These are phyloP conservation scores for Dysphania ambrosioides DNA, from an alignment of 148 eudicot genomes.

Conservation along the genomic window DNA sequence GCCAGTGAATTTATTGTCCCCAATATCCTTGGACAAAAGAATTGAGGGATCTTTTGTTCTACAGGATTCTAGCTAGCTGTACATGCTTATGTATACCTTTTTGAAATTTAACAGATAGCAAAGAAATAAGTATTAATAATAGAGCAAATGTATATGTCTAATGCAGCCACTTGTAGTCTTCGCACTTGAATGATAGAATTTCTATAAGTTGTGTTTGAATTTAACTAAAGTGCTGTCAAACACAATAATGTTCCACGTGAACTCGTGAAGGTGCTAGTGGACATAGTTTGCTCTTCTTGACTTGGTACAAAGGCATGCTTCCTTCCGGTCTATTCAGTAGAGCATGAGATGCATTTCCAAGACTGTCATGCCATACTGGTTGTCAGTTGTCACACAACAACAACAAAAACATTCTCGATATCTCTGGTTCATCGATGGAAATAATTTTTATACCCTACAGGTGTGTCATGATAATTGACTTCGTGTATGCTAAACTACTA, in stretches of 20 bases:
- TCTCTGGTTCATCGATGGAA: too few species aligned
- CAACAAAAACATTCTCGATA: too few species aligned
- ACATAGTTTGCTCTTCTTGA: neutral
- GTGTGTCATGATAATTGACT: too few species aligned
- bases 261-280: neutral
- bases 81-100: slow-evolving; percentile 20
- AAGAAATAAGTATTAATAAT: neutral
- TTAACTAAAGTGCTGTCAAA: neutral
- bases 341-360: neutral
- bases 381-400: too few species aligned
- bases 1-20: slow-evolving; percentile 58
- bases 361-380: neutral
- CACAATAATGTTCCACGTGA: neutral
- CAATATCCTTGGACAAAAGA: slow-evolving; percentile 55
- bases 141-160: slow-evolving; percentile 13
- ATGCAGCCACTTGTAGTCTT: neutral
- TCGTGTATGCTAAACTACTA: neutral
- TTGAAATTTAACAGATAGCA: neutral
- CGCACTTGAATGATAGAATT: neutral
- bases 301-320: neutral
- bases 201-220: neutral
- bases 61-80: slow-evolving; percentile 38
- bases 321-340: neutral
- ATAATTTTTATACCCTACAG: too few species aligned
- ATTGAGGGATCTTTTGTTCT: slow-evolving; percentile 85